Conservation (phyloP, 345 rosid species). For the Toxicodendron radicans region DNA sequence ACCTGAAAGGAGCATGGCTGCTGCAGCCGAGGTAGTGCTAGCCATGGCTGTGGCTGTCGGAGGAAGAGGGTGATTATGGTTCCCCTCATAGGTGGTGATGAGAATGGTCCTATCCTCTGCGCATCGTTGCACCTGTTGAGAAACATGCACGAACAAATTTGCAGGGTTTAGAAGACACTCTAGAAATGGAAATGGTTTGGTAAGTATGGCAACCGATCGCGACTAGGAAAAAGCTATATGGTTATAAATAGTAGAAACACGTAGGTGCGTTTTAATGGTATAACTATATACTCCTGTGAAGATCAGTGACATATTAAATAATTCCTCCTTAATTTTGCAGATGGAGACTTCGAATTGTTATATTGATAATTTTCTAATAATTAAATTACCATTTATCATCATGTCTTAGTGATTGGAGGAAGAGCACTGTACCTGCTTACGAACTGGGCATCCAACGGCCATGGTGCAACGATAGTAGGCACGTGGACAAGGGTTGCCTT, state of each 20-base stretch:
- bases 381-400: background rate
- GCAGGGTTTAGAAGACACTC: background rate
- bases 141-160: background rate
- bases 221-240: too few relatives aligned
- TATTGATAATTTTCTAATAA: too few relatives aligned
- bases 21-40: slow-evolving; percentile 85
- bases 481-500: slow-evolving; percentile 88
- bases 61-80: slow-evolving; percentile 95
- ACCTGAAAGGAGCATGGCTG: slow-evolving; percentile 80
- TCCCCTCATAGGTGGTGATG: slow-evolving; percentile 90
- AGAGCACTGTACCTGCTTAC: slow-evolving; percentile 66
- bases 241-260: background rate
- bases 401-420: too few relatives aligned
- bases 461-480: slow-evolving; percentile 95
- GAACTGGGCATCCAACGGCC: slow-evolving; percentile 74
- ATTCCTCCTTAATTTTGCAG: background rate
- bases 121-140: slow-evolving; percentile 81
- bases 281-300: background rate
- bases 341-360: background rate
- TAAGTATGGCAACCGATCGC: background rate
- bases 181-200: too few relatives aligned
- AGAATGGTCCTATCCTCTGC: slow-evolving; percentile 78
- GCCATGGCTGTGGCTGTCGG: slow-evolving; percentile 91
- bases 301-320: too few relatives aligned
- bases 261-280: background rate